Conservation (phyloP, 305 asterid species). For the Fraxinus velutina region DNA sequence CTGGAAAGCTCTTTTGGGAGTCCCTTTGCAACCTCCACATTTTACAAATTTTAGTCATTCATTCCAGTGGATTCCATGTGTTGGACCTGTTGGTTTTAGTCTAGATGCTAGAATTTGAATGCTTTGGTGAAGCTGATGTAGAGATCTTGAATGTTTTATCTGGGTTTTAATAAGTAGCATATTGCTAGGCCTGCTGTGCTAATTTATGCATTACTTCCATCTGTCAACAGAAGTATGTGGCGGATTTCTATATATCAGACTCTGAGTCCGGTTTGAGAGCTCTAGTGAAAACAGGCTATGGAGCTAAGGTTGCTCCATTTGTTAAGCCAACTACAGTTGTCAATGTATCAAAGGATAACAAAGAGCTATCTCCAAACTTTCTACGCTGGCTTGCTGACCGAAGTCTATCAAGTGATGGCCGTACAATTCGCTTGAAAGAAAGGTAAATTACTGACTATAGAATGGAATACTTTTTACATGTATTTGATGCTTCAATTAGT, state of each 20-base stretch:
- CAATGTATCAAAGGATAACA: conserved; percentile 59
- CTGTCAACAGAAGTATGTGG: conserved; percentile 64
- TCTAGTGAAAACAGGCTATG: conserved; percentile 88
- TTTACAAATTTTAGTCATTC: neutral
- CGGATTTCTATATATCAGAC: conserved; percentile 94
- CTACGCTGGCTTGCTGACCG: conserved; percentile 73
- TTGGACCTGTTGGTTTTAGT: neutral
- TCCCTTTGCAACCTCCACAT: neutral
- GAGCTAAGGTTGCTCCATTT: conserved; percentile 83
- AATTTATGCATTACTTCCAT: conserved; percentile 22
- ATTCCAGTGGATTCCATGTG: neutral
- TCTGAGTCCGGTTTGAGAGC: conserved; percentile 91
- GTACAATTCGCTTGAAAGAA: conserved; percentile 74
- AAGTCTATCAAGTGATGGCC: conserved; percentile 69
- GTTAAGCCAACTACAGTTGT: conserved; percentile 64
- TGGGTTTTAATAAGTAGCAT: conserved; percentile 1
- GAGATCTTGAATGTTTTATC: neutral
- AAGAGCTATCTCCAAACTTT: conserved; percentile 61
- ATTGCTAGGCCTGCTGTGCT: neutral
- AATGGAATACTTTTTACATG: neutral
- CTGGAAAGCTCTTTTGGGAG: neutral
- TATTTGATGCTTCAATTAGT: neutral
- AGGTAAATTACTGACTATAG: conserved; percentile 45
- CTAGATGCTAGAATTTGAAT: neutral
- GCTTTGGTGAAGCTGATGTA: neutral